Evolutionary conservation across 1,284 basidiomycete genomes (phyloP).

Genomic region (Calocybe gambosa): DNA sequence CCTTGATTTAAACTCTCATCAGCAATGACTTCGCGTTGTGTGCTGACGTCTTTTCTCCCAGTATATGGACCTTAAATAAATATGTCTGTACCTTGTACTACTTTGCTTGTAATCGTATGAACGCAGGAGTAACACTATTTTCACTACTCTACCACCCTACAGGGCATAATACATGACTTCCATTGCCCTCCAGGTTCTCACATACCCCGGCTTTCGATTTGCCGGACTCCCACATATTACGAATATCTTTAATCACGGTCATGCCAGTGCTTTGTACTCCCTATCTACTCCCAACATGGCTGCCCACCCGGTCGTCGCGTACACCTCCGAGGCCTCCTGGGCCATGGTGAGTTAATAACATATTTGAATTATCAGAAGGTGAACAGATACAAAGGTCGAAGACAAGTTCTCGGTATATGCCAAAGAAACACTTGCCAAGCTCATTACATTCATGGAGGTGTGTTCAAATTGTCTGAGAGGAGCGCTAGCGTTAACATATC

Average conservation of each 20-base stretch:
- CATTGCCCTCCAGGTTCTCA: conserved; percentile 2
- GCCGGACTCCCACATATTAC: conserved; percentile 17
- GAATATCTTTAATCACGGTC: background rate
- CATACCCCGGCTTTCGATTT: conserved; percentile 16
- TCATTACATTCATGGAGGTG: conserved; percentile 84
- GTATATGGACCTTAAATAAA: conserved; percentile 6
- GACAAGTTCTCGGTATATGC: conserved; percentile 88
- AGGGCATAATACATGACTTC: conserved; percentile 3
- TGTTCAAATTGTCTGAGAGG: conserved; percentile 18
- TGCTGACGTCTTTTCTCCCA: background rate
- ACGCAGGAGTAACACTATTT: conserved; percentile 1
- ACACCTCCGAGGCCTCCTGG: conserved; percentile 79
- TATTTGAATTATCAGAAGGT: background rate
- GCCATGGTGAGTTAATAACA: conserved; percentile 48
- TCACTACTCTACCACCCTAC: conserved; percentile 1
- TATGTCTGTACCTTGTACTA: conserved; percentile 10
- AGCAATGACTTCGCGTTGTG: conserved; percentile 8
- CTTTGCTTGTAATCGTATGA: conserved; percentile 13
- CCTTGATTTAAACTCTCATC: conserved; percentile 28
- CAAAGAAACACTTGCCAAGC: conserved; percentile 79
- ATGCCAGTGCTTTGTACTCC: background rate
- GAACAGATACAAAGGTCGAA: conserved; percentile 55
- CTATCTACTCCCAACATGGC: conserved; percentile 33
- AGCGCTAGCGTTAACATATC: background rate
- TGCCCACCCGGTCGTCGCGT: conserved; percentile 61